These are phyloP conservation scores for Sclerotinia trifoliorum DNA, from an alignment of 2,329 filamentous ascomycete species.

Conservation along the genomic window DNA sequence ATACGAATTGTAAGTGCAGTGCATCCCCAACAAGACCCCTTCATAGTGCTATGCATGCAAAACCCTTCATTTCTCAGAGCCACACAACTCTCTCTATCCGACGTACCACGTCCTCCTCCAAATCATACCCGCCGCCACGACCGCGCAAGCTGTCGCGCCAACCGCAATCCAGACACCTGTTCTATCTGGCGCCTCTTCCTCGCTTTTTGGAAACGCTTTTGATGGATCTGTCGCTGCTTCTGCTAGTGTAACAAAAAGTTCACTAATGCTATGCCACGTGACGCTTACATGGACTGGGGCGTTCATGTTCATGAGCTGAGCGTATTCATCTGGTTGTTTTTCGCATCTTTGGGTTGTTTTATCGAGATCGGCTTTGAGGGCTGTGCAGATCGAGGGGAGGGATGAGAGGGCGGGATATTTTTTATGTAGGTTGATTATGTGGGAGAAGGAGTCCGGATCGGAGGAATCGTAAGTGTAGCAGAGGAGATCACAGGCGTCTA, in stretches of 20 bases:
- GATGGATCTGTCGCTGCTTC: constrained; percentile 90
- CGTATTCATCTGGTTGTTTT: constrained; percentile 89
- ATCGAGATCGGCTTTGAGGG: constrained; percentile 91
- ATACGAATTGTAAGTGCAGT: too few relatives aligned
- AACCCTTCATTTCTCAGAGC: too few relatives aligned
- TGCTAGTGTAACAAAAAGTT: constrained; percentile 88
- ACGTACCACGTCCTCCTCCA: constrained; percentile 48
- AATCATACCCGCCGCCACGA: constrained; percentile 63
- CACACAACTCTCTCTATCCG: constrained; percentile 16
- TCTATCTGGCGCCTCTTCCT: constrained; percentile 80
- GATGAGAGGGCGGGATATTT: constrained; percentile 82
- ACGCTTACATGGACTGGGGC: constrained; percentile 92
- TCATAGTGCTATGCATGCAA: neutral
- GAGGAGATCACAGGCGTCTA: constrained; percentile 89
- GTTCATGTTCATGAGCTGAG: constrained; percentile 79
- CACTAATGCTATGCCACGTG: constrained; percentile 89
- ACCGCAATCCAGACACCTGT: constrained; percentile 83
- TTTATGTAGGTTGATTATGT: constrained; percentile 78
- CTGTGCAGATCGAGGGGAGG: constrained; percentile 88
- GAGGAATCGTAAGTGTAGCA: constrained; percentile 97
- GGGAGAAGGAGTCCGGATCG: constrained; percentile 91
- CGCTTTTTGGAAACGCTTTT: constrained; percentile 82
- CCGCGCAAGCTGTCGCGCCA: constrained; percentile 67
- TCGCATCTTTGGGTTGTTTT: constrained; percentile 95
- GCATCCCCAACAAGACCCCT: neutral